Percentiles rank a stretch among this genome's conserved stretches.
Evolutionary conservation across 345 rosid species (phyloP).

Genomic region (Linum trigynum): DNA sequence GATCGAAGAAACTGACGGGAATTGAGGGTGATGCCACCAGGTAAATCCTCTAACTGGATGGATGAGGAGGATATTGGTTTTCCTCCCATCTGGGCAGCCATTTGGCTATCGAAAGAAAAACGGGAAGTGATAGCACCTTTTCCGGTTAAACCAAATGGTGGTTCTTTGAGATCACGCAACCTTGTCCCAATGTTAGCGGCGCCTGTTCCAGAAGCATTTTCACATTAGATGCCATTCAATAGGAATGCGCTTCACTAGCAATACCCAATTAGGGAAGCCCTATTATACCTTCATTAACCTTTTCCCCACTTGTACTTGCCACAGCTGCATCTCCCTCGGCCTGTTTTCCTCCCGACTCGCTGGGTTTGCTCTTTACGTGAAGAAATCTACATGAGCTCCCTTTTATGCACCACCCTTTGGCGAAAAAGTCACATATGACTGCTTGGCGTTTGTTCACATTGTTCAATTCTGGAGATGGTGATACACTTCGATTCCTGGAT

Average conservation of each 20-base stretch:
- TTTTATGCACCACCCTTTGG: constrained; percentile 77
- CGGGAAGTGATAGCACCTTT: constrained; percentile 22
- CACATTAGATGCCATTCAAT: constrained; percentile 22
- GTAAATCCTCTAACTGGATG: constrained; percentile 15
- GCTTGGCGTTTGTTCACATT: constrained; percentile 45
- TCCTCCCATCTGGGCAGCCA: constrained; percentile 18
- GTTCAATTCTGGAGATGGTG: constrained; percentile 25
- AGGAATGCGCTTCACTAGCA: constrained; percentile 14
- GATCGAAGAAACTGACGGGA: constrained; percentile 22
- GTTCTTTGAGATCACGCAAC: constrained; percentile 20
- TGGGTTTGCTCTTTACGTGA: constrained; percentile 39
- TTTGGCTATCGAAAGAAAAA: constrained; percentile 23
- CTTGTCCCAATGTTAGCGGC: constrained; percentile 19
- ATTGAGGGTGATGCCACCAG: constrained; percentile 18
- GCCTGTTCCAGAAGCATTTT: constrained; percentile 33
- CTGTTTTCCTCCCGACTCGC: constrained; percentile 18
- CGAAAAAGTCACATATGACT: constrained; percentile 50
- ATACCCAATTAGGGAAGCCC: constrained; percentile 2
- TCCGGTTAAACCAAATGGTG: constrained; percentile 20
- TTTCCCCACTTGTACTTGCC: constrained; percentile 23
- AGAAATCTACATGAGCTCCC: constrained; percentile 71
- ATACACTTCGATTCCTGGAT: constrained; percentile 29
- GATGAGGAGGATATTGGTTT: constrained; percentile 18
- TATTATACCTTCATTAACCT: constrained; percentile 42
- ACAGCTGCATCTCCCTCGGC: constrained; percentile 23